These are phyloP conservation scores for Pestalotiopsis sp. DNA, from an alignment of 2,329 filamentous ascomycete species.

Conservation along the genomic window DNA sequence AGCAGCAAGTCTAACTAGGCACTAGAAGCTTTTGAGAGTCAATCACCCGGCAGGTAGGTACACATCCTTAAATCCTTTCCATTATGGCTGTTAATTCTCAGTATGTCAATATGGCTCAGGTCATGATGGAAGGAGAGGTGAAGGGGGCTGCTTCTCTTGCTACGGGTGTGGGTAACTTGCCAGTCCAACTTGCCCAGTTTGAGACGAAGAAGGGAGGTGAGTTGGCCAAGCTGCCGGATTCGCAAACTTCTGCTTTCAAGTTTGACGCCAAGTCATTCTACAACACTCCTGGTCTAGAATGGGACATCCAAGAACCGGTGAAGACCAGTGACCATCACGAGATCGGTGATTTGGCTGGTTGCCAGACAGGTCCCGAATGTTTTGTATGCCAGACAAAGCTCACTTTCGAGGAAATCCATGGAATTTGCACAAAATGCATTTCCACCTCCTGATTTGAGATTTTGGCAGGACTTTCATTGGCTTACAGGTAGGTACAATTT, in stretches of 20 bases:
- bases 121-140: neutral
- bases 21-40: neutral
- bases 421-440: neutral
- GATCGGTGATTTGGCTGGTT: neutral
- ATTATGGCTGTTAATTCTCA: neutral
- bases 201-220: neutral
- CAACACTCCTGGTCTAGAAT: neutral
- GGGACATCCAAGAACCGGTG: neutral
- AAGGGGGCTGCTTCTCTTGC: neutral
- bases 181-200: neutral
- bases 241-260: neutral
- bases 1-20: neutral
- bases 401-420: neutral
- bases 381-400: neutral
- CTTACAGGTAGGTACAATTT: neutral
- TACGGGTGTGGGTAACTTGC: neutral
- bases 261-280: neutral
- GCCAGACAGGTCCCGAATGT: neutral
- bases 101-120: neutral
- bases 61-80: neutral
- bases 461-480: neutral
- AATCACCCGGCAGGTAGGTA: neutral
- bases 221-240: neutral
- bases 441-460: neutral
- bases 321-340: neutral